Evolutionary conservation across 1,139 yeast species (phyloP).

Genomic region (Lodderomyces metapsilosis): DNA sequence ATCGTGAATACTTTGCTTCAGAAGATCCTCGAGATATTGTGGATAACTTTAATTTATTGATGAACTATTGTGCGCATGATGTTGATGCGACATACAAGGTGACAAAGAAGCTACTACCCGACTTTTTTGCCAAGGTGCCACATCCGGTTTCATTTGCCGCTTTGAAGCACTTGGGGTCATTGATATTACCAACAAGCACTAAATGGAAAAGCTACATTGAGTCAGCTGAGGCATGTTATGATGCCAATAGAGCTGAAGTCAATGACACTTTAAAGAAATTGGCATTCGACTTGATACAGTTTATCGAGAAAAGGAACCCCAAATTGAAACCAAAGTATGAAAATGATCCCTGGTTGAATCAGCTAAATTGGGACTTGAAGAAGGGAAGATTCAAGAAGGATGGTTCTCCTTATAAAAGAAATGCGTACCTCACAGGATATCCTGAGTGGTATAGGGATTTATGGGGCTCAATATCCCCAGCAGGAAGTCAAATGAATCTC

Average conservation of each 20-base stretch:
- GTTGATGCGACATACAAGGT: slow-evolving; percentile 75
- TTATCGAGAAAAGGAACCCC: slow-evolving; percentile 25
- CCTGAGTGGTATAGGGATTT: slow-evolving; percentile 93
- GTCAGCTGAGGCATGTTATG: slow-evolving; percentile 68
- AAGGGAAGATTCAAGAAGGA: slow-evolving; percentile 64
- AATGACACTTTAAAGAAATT: slow-evolving; percentile 56
- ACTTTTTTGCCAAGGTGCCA: slow-evolving; percentile 67
- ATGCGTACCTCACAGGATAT: slow-evolving; percentile 78
- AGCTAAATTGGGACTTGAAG: slow-evolving; percentile 80
- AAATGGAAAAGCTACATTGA: slow-evolving; percentile 72
- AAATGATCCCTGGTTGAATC: slow-evolving; percentile 84
- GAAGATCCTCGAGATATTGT: slow-evolving; percentile 54
- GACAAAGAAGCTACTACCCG: slow-evolving; percentile 66
- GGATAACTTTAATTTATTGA: slow-evolving; percentile 57
- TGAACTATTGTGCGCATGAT: slow-evolving; percentile 84
- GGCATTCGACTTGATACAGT: slow-evolving; percentile 57
- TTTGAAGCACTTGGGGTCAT: slow-evolving; percentile 68
- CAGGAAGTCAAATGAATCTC: slow-evolving; percentile 48
- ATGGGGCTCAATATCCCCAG: slow-evolving; percentile 37
- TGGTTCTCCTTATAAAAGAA: slow-evolving; percentile 75
- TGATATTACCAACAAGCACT: slow-evolving; percentile 74
- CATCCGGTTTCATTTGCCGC: slow-evolving; percentile 97
- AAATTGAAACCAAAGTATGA: slow-evolving; percentile 28
- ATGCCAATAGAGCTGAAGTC: slow-evolving; percentile 56
- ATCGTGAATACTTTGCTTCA: slow-evolving; percentile 63